These are phyloP conservation scores for Naganishia albida DNA, from an alignment of 1,284 basidiomycete genomes.

Conservation along the genomic window DNA sequence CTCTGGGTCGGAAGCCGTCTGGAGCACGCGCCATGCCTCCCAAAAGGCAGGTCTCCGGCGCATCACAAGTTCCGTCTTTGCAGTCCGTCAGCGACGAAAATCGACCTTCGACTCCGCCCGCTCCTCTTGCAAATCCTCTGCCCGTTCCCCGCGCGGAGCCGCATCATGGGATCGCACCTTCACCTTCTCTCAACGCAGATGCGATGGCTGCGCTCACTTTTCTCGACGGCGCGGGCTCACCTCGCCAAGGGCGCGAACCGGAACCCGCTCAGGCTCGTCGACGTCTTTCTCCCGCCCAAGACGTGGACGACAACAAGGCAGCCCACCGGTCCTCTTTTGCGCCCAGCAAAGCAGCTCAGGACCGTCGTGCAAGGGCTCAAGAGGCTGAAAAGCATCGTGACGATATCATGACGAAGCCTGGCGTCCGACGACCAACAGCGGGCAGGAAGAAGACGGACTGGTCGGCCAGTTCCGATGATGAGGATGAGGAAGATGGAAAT, in stretches of 20 bases:
- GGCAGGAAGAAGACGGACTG: constrained; percentile 64
- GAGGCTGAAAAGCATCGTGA: constrained; percentile 69
- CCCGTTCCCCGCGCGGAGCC: neutral
- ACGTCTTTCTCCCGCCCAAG: neutral
- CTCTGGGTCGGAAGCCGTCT: constrained; percentile 71
- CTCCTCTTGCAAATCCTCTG: neutral
- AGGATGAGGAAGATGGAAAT: constrained; percentile 65
- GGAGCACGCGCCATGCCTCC: constrained; percentile 75
- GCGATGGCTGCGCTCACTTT: constrained; percentile 74
- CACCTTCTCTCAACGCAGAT: constrained; percentile 58
- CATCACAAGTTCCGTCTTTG: constrained; percentile 27
- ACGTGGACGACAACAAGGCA: constrained; percentile 14
- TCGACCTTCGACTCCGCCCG: constrained; percentile 17
- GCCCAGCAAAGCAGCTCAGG: constrained; percentile 72
- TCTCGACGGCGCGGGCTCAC: constrained; percentile 57
- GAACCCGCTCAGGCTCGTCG: neutral
- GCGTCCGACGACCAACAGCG: constrained; percentile 54
- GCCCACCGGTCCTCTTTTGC: constrained; percentile 70
- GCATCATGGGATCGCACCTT: constrained; percentile 28
- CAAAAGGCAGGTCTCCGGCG: constrained; percentile 38
- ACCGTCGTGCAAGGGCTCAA: constrained; percentile 77
- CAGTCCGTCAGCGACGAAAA: constrained; percentile 32
- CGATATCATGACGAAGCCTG: constrained; percentile 69
- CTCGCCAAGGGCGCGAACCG: constrained; percentile 18
- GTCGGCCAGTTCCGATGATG: constrained; percentile 59